Conservation (phyloP, 306 rosid genomes). For the Castanospermum australe region DNA sequence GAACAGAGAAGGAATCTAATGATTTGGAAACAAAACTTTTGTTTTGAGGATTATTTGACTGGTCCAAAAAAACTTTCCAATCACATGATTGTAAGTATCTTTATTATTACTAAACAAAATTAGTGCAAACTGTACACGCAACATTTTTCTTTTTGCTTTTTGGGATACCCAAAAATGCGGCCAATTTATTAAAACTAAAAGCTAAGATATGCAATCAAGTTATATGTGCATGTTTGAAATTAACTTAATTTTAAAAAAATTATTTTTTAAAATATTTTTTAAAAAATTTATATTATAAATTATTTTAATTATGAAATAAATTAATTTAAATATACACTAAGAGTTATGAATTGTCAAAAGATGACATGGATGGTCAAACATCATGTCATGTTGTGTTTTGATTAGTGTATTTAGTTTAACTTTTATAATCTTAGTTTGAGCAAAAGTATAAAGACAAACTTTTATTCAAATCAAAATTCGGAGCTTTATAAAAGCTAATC, state of each 20-base stretch:
- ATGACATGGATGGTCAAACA: slow-evolving; percentile 43
- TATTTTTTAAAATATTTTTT: no score
- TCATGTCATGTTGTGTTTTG: slow-evolving; percentile 40
- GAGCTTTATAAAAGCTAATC: no score
- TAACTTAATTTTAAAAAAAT: no score
- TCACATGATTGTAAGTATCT: background rate
- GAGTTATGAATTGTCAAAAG: slow-evolving; percentile 38
- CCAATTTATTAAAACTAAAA: background rate
- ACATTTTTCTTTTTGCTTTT: background rate
- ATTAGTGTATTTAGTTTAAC: slow-evolving; percentile 31
- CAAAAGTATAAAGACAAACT: no score
- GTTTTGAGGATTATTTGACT: slow-evolving; percentile 16
- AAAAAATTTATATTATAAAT: no score
- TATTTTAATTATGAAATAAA: no score
- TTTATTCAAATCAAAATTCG: no score
- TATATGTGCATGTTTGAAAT: no score
- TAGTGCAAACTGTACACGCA: background rate
- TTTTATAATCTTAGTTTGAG: no score
- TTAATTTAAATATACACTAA: no score
- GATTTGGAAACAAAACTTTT: background rate
- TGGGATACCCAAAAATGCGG: background rate
- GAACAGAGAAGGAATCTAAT: slow-evolving; percentile 7
- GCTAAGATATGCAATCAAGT: background rate
- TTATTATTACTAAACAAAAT: background rate
- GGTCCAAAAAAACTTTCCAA: background rate